phyloP scores from a whole-genome alignment of 2,329 filamentous ascomycete species.

The Hysterium pulicare region DNA sequence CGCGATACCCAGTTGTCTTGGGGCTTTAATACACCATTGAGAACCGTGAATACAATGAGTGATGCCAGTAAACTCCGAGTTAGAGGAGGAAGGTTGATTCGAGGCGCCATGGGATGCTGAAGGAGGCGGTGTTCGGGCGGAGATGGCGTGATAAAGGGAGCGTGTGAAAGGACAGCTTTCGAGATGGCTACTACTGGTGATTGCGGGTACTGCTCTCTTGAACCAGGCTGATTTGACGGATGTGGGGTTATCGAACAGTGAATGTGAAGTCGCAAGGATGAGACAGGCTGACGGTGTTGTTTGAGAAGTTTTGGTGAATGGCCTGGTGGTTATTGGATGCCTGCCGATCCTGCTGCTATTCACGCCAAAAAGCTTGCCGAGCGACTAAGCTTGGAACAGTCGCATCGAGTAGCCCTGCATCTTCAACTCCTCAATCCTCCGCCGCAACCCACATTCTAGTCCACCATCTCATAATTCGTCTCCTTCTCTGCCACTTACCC shows the following conservation, averaged over 20 bases:
- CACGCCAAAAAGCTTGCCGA: no score
- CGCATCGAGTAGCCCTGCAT: no score
- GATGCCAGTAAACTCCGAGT: constrained; percentile 77
- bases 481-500: background rate
- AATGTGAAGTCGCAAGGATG: no score
- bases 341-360: no score
- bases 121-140: constrained; percentile 5
- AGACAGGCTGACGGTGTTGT: no score
- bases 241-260: no score
- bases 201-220: background rate
- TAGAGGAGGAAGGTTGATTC: constrained; percentile 89
- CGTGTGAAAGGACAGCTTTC: background rate
- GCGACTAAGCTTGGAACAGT: no score
- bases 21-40: constrained; percentile 72
- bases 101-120: constrained; percentile 62
- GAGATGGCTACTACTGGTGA: background rate
- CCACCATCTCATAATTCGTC: constrained; percentile 6
- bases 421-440: constrained; percentile 6
- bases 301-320: no score
- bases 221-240: no score
- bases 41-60: constrained; percentile 72
- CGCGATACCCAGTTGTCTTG: constrained; percentile 43
- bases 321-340: no score
- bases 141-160: background rate
- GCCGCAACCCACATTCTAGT: constrained; percentile 6